Conservation (phyloP, 176 grass and related monocot species). For the Aegilops tauschii region DNA sequence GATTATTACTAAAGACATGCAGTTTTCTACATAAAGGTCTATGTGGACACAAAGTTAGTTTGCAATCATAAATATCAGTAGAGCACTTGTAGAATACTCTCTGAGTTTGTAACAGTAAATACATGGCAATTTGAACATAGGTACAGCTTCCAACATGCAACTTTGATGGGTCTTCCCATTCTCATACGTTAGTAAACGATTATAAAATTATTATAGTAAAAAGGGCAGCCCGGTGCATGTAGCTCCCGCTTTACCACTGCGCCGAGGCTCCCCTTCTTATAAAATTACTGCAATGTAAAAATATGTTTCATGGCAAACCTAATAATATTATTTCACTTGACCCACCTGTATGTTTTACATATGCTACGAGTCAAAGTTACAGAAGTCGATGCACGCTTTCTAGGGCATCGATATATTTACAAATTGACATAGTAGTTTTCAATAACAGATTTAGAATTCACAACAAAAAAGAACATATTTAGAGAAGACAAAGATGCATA, state of each 20-base stretch:
- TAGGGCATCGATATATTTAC: neutral
- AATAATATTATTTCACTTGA: neutral
- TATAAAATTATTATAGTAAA: neutral
- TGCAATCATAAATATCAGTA: conserved; percentile 11
- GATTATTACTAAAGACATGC: neutral
- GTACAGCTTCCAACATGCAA: neutral
- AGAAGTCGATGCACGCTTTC: neutral
- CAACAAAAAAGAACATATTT: neutral
- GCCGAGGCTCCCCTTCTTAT: neutral
- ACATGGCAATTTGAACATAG: neutral
- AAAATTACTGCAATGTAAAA: neutral
- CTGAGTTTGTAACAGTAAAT: neutral
- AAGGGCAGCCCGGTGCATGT: no score
- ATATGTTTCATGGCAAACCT: neutral
- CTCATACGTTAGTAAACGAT: neutral
- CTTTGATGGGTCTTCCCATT: neutral
- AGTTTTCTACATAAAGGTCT: conserved; percentile 8
- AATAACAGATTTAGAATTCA: neutral
- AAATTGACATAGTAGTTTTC: neutral
- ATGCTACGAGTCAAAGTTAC: neutral
- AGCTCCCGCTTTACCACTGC: no score
- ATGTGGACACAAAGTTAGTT: neutral
- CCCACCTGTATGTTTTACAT: neutral
- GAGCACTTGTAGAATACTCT: conserved; percentile 11
- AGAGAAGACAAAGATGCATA: conserved; percentile 35